A percentile compares a stretch with the other conserved stretches of the same genome.
phyloP scores from a whole-genome alignment of 2,329 filamentous ascomycete species.

The Cordyceps cateniannulata region DNA sequence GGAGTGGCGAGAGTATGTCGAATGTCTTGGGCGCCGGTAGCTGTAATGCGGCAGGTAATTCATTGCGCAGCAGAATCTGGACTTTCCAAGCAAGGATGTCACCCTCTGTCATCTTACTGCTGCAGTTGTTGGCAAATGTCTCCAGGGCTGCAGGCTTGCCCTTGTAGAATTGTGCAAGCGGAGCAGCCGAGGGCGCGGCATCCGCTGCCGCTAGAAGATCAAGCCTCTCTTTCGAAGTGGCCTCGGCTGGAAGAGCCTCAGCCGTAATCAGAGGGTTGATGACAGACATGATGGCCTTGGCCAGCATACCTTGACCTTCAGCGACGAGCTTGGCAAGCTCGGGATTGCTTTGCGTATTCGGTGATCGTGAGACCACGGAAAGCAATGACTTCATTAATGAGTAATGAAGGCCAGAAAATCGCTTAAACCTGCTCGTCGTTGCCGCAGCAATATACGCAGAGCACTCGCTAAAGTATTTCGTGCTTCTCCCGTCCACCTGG shows the following conservation, averaged over 20 bases:
- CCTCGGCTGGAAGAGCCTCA: slow-evolving; percentile 23
- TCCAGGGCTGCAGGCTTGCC: slow-evolving; percentile 26
- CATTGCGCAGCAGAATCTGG: slow-evolving; percentile 35
- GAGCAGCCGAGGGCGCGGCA: slow-evolving; percentile 21
- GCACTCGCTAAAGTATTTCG: slow-evolving; percentile 31
- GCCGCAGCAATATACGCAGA: slow-evolving; percentile 14
- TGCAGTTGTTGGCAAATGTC: slow-evolving; percentile 30
- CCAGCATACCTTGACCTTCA: slow-evolving; percentile 22
- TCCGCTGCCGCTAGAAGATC: slow-evolving; percentile 28
- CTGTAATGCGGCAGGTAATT: slow-evolving; percentile 27
- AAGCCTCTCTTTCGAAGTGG: slow-evolving; percentile 19
- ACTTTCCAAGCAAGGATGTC: slow-evolving; percentile 40
- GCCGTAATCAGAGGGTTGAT: slow-evolving; percentile 23
- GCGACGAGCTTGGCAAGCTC: slow-evolving; percentile 21
- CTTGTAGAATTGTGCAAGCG: slow-evolving; percentile 18
- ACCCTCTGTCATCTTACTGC: slow-evolving; percentile 27
- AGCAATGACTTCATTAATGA: slow-evolving; percentile 18
- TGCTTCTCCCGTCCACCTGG: slow-evolving; percentile 36
- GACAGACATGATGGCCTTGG: slow-evolving; percentile 21
- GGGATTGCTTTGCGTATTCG: not conserved
- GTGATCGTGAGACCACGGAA: not conserved
- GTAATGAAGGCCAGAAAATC: slow-evolving; percentile 19
- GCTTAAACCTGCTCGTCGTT: slow-evolving; percentile 10
- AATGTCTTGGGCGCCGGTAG: slow-evolving; percentile 29
- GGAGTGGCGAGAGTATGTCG: slow-evolving; percentile 23